Evolutionary conservation across 2,329 filamentous ascomycete species (phyloP).

Genomic region (Calonectria hawksworthii): DNA sequence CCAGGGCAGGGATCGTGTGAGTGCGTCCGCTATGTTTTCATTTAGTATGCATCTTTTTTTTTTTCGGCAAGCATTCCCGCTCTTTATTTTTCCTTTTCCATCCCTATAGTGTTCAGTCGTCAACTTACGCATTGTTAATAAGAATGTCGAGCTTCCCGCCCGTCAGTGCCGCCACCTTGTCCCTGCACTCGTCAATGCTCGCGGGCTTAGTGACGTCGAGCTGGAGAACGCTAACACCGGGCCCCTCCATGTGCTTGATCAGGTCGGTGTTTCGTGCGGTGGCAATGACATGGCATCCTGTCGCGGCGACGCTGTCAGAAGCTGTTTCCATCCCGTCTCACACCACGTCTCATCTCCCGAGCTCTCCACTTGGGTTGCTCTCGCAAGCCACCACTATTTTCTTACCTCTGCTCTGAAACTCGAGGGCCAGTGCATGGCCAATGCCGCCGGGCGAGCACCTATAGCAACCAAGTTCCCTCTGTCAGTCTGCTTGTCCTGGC

Average conservation of each 20-base stretch:
- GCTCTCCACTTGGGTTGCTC: not conserved
- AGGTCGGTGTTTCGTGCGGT: constrained; percentile 66
- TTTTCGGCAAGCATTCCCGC: not conserved
- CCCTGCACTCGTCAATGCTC: constrained; percentile 64
- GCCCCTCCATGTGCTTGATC: constrained; percentile 58
- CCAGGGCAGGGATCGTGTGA: constrained; percentile 65
- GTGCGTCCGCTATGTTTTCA: constrained; percentile 59
- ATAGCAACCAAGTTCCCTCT: not conserved
- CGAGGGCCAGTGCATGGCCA: constrained; percentile 66
- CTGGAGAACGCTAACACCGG: constrained; percentile 63
- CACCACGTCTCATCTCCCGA: not conserved
- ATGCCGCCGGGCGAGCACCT: constrained; percentile 73
- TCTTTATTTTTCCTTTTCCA: not conserved
- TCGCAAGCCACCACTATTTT: constrained; percentile 7
- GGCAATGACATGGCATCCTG: constrained; percentile 66
- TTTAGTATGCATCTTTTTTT: not conserved
- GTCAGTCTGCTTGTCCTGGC: not conserved
- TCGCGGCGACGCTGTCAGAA: not conserved
- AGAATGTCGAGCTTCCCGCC: constrained; percentile 69
- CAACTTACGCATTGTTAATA: constrained; percentile 69
- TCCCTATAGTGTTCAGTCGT: not conserved
- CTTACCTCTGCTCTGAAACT: constrained; percentile 66
- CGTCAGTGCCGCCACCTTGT: constrained; percentile 62
- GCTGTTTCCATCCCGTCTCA: not conserved
- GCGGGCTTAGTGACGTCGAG: constrained; percentile 68